Base-by-base conservation (phyloP, 2,329 filamentous ascomycete genomes). In the Dactylonectria estremocensis region DNA sequence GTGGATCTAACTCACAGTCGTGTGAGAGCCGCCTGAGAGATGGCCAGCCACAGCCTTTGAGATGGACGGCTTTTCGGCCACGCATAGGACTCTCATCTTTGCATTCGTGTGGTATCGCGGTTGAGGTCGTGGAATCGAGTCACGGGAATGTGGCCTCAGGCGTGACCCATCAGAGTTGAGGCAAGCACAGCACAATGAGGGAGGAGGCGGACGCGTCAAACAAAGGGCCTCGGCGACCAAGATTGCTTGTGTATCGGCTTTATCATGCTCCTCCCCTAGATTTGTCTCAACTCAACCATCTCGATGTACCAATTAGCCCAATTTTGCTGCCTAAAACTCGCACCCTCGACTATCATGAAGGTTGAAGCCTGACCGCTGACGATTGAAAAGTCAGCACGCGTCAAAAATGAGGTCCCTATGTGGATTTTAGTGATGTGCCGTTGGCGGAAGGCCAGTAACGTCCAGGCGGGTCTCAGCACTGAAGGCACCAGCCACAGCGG, bases 1-100 rank as follows among this genome's bases (percentile, higher is more conserved):
- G 18, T 43, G 56, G 10, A 5, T 5, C 22, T 24, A 31, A 64
- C 91, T 80, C 82, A 97, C 94, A 61, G 89, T 91, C 79, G 89
- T 88, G 66, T 91, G 86, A 18, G 84, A 84, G 54, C 94, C 93
- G 56, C 96, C 95, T 35, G 93, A 93, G 31, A 99, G 88, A 84
- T 98, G 95, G 65, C 91, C 89, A 45, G 96, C 94, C 56, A 99
- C 95, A 43, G 95, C 95, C 82, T 96, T 98, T 65, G 96, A 94
- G 70, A 99, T 98, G 48, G 95, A 97, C 40, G 95, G 95, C 87
- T 99, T 89, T 74, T 89, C 87, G 48, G 87, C 87, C 74, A 89
- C 87, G 71, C 87, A 89, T 13, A 89, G 79, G 45, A 89, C 83
- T 75, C 79, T 87, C 82, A 89, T 89, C n/a, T 60, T 66, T 48